Percentiles rank a stretch among this genome's conserved stretches.
Evolutionary conservation across 306 rosid species (phyloP).

Genomic region (Comarum palustre): DNA sequence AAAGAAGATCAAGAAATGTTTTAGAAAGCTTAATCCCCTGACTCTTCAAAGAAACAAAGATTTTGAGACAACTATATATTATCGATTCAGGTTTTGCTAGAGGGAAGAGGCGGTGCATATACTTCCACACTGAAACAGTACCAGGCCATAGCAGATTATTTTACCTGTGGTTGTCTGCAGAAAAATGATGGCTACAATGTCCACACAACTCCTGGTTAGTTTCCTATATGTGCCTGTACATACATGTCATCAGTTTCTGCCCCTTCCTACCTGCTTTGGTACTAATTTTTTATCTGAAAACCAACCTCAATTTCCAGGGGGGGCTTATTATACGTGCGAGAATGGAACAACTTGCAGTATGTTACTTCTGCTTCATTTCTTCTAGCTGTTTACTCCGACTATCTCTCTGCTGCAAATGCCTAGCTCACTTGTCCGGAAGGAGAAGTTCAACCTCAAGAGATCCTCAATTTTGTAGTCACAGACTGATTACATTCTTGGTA

Average conservation of each 20-base stretch:
- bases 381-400: slow-evolving; percentile 57
- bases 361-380: slow-evolving; percentile 72
- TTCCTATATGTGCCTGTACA: neutral
- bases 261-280: neutral
- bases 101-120: slow-evolving; percentile 59
- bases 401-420: slow-evolving; percentile 53
- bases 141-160: slow-evolving; percentile 86
- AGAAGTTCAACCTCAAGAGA: slow-evolving; percentile 62
- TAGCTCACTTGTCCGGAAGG: slow-evolving; percentile 69
- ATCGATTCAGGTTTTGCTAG: slow-evolving; percentile 50
- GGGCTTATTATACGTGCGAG: slow-evolving; percentile 62
- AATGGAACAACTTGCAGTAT: slow-evolving; percentile 93
- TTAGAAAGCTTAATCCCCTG: neutral
- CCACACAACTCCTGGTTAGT: slow-evolving; percentile 59
- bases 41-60: neutral
- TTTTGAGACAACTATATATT: neutral
- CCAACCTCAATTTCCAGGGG: slow-evolving; percentile 43
- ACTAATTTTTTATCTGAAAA: neutral
- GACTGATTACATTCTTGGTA: slow-evolving; percentile 82
- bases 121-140: slow-evolving; percentile 63
- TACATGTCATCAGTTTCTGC: neutral
- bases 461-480: slow-evolving; percentile 67
- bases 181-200: slow-evolving; percentile 84
- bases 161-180: slow-evolving; percentile 70
- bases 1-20: neutral